Conservation (phyloP, 805 yeast genomes). For the Lipomyces sp. region DNA sequence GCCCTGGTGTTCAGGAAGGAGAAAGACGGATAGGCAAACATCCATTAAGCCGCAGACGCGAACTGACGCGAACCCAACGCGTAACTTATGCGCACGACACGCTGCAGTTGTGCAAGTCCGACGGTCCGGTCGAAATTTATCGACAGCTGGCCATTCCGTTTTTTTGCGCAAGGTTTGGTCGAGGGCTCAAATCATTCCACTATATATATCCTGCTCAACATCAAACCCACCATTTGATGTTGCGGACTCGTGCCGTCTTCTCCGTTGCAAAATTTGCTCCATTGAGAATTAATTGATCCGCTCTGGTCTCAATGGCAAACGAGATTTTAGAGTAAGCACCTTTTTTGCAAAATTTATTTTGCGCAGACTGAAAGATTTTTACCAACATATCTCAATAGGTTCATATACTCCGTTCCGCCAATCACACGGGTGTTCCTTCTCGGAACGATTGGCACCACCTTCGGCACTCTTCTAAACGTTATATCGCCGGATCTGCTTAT, state of each 20-base stretch:
- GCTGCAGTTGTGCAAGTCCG: too few relatives aligned
- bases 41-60: background rate
- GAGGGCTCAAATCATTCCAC: too few relatives aligned
- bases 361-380: background rate
- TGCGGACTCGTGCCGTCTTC: background rate
- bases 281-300: background rate
- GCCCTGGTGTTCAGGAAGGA: background rate
- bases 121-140: too few relatives aligned
- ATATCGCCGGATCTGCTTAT: conserved; percentile 25
- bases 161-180: too few relatives aligned
- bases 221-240: background rate
- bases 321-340: conserved; percentile 32
- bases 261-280: background rate
- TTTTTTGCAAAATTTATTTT: background rate
- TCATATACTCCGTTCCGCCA: conserved; percentile 36
- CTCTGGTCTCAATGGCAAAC: conserved; percentile 24
- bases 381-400: conserved; percentile 16
- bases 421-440: conserved; percentile 34
- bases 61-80: background rate
- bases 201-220: background rate
- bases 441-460: conserved; percentile 35
- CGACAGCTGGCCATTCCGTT: too few relatives aligned
- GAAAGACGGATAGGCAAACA: too few relatives aligned
- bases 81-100: background rate
- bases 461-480: conserved; percentile 33